Evolutionary conservation across 2,329 filamentous ascomycete species (phyloP).

Genomic region (Fusarium protoensiforme): DNA sequence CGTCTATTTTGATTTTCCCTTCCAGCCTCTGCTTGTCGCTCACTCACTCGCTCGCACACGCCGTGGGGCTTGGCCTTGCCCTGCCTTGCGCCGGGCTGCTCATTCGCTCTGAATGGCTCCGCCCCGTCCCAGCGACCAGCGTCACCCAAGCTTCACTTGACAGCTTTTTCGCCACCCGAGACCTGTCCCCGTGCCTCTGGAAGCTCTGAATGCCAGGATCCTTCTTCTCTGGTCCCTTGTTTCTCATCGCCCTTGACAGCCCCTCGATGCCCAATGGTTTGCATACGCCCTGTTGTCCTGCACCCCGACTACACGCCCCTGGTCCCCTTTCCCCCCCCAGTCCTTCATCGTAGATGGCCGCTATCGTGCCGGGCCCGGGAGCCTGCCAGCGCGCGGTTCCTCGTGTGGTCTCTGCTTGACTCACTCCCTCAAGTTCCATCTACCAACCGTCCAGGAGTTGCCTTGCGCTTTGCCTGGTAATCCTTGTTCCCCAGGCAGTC

Average conservation of each 20-base stretch:
- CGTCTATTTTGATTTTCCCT: slow-evolving; percentile 25
- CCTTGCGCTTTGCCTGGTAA: slow-evolving; percentile 32
- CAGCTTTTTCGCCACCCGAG: slow-evolving; percentile 30
- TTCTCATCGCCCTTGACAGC: slow-evolving; percentile 7
- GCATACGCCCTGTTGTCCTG: slow-evolving; percentile 29
- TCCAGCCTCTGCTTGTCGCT: slow-evolving; percentile 10
- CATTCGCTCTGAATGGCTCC: slow-evolving; percentile 31
- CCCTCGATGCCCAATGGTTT: slow-evolving; percentile 42
- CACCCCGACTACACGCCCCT: slow-evolving; percentile 33
- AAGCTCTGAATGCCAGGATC: slow-evolving; percentile 21
- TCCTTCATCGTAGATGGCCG: slow-evolving; percentile 31
- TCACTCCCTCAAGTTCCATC: slow-evolving; percentile 27
- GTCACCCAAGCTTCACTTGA: slow-evolving; percentile 33
- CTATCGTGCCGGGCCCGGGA: slow-evolving; percentile 33
- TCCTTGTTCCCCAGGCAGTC: slow-evolving; percentile 36
- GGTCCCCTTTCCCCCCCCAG: slow-evolving; percentile 6
- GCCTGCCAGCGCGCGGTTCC: slow-evolving; percentile 21
- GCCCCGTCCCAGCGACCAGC: slow-evolving; percentile 31
- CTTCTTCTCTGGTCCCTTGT: slow-evolving; percentile 30
- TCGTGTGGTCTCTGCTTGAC: slow-evolving; percentile 34
- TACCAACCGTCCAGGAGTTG: slow-evolving; percentile 32
- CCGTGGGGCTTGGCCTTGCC: slow-evolving; percentile 39
- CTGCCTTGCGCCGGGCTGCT: slow-evolving; percentile 26
- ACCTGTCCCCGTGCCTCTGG: slow-evolving; percentile 17
- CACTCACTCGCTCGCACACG: slow-evolving; percentile 29